Base-by-base conservation (phyloP, 2,329 filamentous ascomycete species). In the Cytospora piceicola region DNA sequence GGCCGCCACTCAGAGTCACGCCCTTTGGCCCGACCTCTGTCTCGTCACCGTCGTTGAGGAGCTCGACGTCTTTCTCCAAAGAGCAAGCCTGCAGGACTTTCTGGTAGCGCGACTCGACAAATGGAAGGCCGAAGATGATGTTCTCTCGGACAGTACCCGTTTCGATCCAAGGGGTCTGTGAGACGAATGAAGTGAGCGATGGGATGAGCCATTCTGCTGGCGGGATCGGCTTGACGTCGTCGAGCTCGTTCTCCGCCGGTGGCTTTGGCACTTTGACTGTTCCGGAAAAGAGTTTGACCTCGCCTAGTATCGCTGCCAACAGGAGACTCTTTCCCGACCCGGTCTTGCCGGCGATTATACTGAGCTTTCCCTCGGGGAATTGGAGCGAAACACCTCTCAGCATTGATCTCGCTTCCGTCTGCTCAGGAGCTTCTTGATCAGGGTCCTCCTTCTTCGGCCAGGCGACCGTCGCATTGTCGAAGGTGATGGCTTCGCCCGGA, bases 81-180 rank as follows among this genome's bases (percentile, higher is more conserved):
- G 77, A 79, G 55, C 80, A 82, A 2, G 82, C 82, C 22, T 78
- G 72, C 22, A 86, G 72, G 0, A 83, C 81, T 29, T 75, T 74
- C 20, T 77, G 73, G 67, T 86, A 86, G 3, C 80, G 77, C 14
- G 66, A 61, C 29, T 76, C 71, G 27, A 78, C 73, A 52, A 78
- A 78, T 0, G 75, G 73, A 27, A 77, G 73, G 17, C 80, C 81
- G 58, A 82, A 83, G 1, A 79, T 62, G 46, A 83, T 80, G 67
- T 83, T 83, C 24, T 82, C 76, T 9, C 72, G 73, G 14, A 83
- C 71, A 0, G 80, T 79, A 6, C 78, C 78, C 34, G 79, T 80
- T 65, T 82, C 79, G 17, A 83, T 73, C 81, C 81, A 83, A 0
- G 81, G 77, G 1, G 76, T 78, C 67, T 83, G 81, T 12, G 80